Conservation (phyloP, 192 early-diverging fungal species). For the Radiomyces spectabilis region DNA sequence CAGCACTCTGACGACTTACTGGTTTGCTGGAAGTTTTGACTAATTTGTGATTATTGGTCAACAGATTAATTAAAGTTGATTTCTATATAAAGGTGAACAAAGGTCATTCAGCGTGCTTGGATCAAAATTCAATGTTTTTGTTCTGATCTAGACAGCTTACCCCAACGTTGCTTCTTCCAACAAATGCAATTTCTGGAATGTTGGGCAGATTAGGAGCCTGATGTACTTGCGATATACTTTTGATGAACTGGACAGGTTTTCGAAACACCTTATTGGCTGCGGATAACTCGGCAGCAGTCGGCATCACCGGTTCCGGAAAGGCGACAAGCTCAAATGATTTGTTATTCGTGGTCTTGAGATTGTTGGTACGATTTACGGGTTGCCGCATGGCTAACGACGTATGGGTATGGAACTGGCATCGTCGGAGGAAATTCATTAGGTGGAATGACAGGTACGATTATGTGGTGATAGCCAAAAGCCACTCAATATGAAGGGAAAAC, state of each 20-base stretch:
- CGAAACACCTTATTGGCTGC: slow-evolving; percentile 14
- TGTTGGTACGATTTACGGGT: no score
- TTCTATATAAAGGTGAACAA: slow-evolving; percentile 16
- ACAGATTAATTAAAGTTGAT: slow-evolving; percentile 45
- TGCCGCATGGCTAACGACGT: no score
- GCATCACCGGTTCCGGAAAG: neutral
- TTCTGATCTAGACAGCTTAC: slow-evolving; percentile 5
- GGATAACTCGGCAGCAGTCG: neutral
- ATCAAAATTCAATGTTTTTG: neutral
- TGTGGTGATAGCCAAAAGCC: no score
- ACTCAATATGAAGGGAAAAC: no score
- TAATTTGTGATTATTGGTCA: slow-evolving; percentile 36
- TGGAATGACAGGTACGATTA: no score
- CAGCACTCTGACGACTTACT: slow-evolving; percentile 20
- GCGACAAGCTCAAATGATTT: slow-evolving; percentile 5
- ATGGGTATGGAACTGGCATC: no score
- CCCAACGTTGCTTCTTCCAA: slow-evolving; percentile 50
- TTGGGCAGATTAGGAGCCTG: slow-evolving; percentile 17
- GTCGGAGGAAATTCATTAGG: no score
- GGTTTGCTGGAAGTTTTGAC: slow-evolving; percentile 48
- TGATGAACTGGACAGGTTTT: slow-evolving; percentile 14
- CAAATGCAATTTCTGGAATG: slow-evolving; percentile 37
- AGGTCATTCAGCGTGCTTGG: neutral
- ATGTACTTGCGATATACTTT: slow-evolving; percentile 15
- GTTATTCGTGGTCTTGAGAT: no score